Evolutionary conservation across 805 yeast species (phyloP), one percentile per base, ranked within the genome.

Genomic region (Hanseniaspora valbyensis): DNA sequence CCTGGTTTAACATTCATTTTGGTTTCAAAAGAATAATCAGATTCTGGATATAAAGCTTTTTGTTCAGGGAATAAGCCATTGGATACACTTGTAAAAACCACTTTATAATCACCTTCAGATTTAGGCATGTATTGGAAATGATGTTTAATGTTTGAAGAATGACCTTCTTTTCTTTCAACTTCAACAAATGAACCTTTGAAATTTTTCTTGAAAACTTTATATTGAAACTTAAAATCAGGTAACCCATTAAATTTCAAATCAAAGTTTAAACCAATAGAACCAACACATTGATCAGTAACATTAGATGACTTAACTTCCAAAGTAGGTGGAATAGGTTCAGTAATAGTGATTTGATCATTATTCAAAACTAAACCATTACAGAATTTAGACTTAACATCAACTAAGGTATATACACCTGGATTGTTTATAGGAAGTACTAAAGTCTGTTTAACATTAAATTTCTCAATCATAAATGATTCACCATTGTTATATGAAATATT

Each of bases 211-310:
- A 76, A 83, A 13, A 81, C 78, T 40, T 74, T 72, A 54, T 81
- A 80, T 37, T 71, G 74, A 22, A 87, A 71, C 50, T 72, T 73
- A 66, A 83, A 92, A 1, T 97, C 96, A 0, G 95, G 83, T 26
- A 80, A 76, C 16, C 98, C 97, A 4, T 74, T 68, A 46, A 82
- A 70, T 0, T 73, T 65, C 52, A 89, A 70, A 45, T 81, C 84
- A 54, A 86, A 87, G 29, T 73, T 71, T 53, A 88, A 78, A 0
- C 96, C 98, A 8, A 87, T 80, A 41, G 88, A 86, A 0, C 98
- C 98, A 28, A 92, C 83, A 68, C 99, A 92, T 44, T 82, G 77
- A 59, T 90, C 97, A 24, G 78, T 70, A 2, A 90, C 77, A 2
- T 90, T 68, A 9, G 63, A 62, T 2, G 73, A 64, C 25, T 57